phyloP scores from a whole-genome alignment of 306 rosid species.

The Lathyrus aphaca region DNA sequence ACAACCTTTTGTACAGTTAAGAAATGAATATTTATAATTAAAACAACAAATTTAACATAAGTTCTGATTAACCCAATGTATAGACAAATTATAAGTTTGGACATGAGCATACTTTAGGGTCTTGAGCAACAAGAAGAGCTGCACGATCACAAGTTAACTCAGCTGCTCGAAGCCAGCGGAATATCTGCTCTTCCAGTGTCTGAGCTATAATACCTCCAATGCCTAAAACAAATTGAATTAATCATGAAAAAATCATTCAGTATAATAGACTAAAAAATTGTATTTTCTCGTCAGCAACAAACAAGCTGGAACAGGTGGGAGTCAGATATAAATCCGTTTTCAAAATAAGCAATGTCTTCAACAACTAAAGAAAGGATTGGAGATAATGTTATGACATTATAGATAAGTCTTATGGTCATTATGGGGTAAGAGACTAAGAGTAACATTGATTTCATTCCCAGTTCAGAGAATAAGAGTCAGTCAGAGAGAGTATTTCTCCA shows the following conservation, averaged over 20 bases:
- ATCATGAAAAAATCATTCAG: constrained; percentile 22
- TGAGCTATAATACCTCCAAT: constrained; percentile 90
- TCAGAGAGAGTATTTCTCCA: constrained; percentile 17
- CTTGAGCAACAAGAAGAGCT: constrained; percentile 98
- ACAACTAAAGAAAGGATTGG: too few species aligned
- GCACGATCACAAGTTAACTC: constrained; percentile 99
- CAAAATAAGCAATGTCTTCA: neutral
- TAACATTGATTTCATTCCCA: constrained; percentile 26
- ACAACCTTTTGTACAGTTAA: constrained; percentile 86
- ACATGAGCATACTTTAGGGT: constrained; percentile 69
- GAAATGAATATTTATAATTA: constrained; percentile 41
- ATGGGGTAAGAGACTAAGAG: constrained; percentile 17
- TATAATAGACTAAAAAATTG: constrained; percentile 11
- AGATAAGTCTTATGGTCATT: constrained; percentile 19
- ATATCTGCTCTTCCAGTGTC: constrained; percentile 85
- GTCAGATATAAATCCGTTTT: constrained; percentile 12
- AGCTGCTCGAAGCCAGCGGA: constrained; percentile 98
- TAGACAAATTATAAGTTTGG: constrained; percentile 10
- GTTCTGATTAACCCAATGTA: constrained; percentile 12
- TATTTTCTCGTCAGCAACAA: constrained; percentile 20
- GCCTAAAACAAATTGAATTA: constrained; percentile 54
- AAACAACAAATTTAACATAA: constrained; percentile 21
- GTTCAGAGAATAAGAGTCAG: constrained; percentile 1
- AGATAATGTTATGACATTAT: constrained; percentile 7
- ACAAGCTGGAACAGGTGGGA: neutral